Base-by-base conservation (phyloP, 2,329 filamentous ascomycete species). In the Neocucurbitaria cava region DNA sequence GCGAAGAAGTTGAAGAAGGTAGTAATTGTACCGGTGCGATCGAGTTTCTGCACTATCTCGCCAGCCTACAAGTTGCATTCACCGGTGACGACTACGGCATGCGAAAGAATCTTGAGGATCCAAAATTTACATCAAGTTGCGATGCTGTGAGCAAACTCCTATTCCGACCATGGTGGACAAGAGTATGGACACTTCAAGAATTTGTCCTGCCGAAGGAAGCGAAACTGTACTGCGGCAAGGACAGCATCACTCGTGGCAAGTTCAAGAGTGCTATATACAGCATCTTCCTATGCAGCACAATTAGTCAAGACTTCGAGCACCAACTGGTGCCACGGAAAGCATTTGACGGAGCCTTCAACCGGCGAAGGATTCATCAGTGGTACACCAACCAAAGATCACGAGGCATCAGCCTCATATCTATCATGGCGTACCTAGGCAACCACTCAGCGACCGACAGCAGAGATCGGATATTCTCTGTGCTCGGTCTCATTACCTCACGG, bases 221-320 rank as follows among this genome's bases (percentile, higher is more conserved):
- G 1, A 69, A 62, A 33, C 36, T 73, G 15, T 71, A 65, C 41
- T 71, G 69, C 15, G 68, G 70, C 1, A 18, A 13, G 18, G 41
- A 44, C 17, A 61, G 59, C 33, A 70, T 72, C 23, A 63, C 50
- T 23, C 62, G 68, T 20, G 56, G 64, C 4, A 65, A 62, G 15
- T 66, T 71, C 57, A 71, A 70, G 24, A 62, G 59, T 13, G 68
- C 68, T 0, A 64, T 72, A 43, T 72, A 72, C 58, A 65, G 62
- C 41, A 71, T 72, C 15, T 66, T 70, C 23, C 56, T 69, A 2
- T 65, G 62, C 46, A 67, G 64, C 36, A 64, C 58, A 4, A 58
- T 61, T 33, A 59, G 54, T 15, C 58, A 48, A 8, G 66, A 66
- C 0, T 65, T 69, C 20, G 62, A 64, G 41, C 59, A 66, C 39